Conservation (phyloP, 352 stramenopile genomes). For the Pythium graminicola region DNA sequence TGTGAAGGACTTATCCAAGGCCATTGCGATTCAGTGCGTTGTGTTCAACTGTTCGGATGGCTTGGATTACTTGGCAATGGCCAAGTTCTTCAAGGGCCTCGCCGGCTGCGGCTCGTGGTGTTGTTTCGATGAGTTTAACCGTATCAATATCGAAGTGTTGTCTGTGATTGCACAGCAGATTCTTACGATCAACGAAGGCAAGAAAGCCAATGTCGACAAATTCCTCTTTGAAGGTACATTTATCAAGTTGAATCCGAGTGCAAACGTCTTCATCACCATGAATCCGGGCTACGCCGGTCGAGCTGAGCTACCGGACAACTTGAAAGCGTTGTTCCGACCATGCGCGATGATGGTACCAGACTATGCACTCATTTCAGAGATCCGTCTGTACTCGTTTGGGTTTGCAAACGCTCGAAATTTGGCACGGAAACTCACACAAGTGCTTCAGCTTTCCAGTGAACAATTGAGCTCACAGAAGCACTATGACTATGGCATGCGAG, state of each 20-base stretch:
- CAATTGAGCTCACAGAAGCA: slow-evolving; percentile 93
- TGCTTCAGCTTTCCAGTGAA: slow-evolving; percentile 87
- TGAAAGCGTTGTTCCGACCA: slow-evolving; percentile 89
- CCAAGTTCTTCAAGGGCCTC: slow-evolving; percentile 92
- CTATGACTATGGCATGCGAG: slow-evolving; percentile 94
- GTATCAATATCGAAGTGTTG: slow-evolving; percentile 93
- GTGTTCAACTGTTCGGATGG: slow-evolving; percentile 96
- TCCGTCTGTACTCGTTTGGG: slow-evolving; percentile 91
- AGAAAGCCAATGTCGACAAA: slow-evolving; percentile 78
- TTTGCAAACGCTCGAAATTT: slow-evolving; percentile 86
- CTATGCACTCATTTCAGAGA: slow-evolving; percentile 90
- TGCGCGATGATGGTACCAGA: slow-evolving; percentile 93
- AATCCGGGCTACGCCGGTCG: slow-evolving; percentile 91
- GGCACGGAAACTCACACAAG: slow-evolving; percentile 90
- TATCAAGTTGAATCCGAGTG: slow-evolving; percentile 29
- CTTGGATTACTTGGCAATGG: slow-evolving; percentile 97
- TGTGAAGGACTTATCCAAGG: slow-evolving; percentile 94
- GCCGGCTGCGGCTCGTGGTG: slow-evolving; percentile 86
- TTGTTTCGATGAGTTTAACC: slow-evolving; percentile 93
- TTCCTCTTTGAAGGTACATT: slow-evolving; percentile 93
- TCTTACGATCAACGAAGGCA: slow-evolving; percentile 84
- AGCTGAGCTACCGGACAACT: slow-evolving; percentile 90
- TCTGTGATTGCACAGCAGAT: slow-evolving; percentile 92
- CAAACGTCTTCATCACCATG: slow-evolving; percentile 79
- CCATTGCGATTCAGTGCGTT: slow-evolving; percentile 91